A percentile compares a stretch with the other conserved stretches of the same genome.
Conservation (phyloP, 108 stramenopile genomes). For the Cylindrotheca fusiformis region DNA sequence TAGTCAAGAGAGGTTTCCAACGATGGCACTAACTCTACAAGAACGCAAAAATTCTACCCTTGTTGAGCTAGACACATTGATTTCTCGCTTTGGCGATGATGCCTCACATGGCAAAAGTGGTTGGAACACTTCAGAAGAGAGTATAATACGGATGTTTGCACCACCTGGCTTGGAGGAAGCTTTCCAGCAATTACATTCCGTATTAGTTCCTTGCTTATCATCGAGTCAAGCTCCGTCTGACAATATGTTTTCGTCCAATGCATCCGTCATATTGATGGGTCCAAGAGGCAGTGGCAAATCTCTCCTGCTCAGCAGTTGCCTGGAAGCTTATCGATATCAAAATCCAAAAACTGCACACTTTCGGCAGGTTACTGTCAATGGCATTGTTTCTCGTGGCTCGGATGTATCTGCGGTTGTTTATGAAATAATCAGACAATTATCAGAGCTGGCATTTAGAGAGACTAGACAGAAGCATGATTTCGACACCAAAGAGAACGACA, state of each 20-base stretch:
- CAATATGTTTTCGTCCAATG: conserved; percentile 32
- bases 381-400: conserved; percentile 65
- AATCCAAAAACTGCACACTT: conserved; percentile 21
- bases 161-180: conserved; percentile 30
- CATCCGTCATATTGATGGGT: conserved; percentile 73
- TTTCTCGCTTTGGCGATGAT: background rate
- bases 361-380: conserved; percentile 68
- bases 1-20: background rate
- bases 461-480: conserved; percentile 9
- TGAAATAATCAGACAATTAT: conserved; percentile 81
- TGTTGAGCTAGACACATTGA: background rate
- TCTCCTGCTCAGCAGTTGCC: conserved; percentile 62
- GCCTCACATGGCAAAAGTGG: background rate
- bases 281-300: conserved; percentile 72
- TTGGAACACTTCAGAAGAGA: conserved; percentile 11
- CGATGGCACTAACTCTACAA: background rate
- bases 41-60: too few relatives aligned
- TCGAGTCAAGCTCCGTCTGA: background rate
- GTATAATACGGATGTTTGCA: conserved; percentile 21
- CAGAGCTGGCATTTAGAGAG: conserved; percentile 47
- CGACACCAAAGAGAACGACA: conserved; percentile 8
- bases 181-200: conserved; percentile 36
- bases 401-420: conserved; percentile 53
- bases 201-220: conserved; percentile 29
- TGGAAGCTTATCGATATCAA: conserved; percentile 42